These are phyloP conservation scores for Aspergillus bombycis DNA, from an alignment of 2,329 filamentous ascomycete species.

Conservation along the genomic window DNA sequence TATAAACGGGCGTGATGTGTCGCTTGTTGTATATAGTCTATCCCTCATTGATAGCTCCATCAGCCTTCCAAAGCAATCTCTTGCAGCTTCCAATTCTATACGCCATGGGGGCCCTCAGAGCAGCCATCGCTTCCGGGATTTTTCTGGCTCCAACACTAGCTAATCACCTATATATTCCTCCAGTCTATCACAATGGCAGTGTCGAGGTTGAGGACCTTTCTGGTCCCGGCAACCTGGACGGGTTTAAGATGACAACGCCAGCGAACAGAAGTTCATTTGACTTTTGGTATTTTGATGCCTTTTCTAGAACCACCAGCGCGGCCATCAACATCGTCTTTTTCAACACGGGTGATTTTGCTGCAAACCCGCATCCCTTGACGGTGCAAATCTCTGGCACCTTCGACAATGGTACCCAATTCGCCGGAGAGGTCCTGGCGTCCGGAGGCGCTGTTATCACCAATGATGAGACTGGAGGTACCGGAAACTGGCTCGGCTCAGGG, in stretches of 20 bases:
- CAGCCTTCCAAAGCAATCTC: not conserved
- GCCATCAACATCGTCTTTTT: conserved; percentile 40
- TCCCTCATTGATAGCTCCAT: not conserved
- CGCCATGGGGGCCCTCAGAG: not conserved
- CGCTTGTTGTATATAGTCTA: not conserved
- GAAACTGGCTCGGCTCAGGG: not conserved
- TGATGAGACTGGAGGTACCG: not conserved
- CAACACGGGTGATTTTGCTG: conserved; percentile 37
- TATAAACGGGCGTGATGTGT: not conserved
- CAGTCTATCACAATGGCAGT: not conserved
- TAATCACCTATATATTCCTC: not conserved
- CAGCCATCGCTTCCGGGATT: not conserved
- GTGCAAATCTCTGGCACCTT: not conserved
- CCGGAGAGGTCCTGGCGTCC: not conserved
- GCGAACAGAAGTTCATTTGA: conserved; percentile 26
- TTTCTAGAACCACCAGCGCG: conserved; percentile 28
- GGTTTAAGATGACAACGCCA: not conserved
- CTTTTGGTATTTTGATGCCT: conserved; percentile 48
- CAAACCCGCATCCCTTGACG: not conserved
- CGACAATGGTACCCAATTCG: not conserved
- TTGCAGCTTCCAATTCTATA: not conserved
- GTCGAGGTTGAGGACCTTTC: not conserved
- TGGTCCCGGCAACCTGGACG: not conserved
- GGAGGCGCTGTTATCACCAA: not conserved
- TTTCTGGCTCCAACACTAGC: not conserved